These are phyloP conservation scores for Aspergillus japonicus DNA, from an alignment of 2,329 filamentous ascomycete genomes.

Conservation along the genomic window DNA sequence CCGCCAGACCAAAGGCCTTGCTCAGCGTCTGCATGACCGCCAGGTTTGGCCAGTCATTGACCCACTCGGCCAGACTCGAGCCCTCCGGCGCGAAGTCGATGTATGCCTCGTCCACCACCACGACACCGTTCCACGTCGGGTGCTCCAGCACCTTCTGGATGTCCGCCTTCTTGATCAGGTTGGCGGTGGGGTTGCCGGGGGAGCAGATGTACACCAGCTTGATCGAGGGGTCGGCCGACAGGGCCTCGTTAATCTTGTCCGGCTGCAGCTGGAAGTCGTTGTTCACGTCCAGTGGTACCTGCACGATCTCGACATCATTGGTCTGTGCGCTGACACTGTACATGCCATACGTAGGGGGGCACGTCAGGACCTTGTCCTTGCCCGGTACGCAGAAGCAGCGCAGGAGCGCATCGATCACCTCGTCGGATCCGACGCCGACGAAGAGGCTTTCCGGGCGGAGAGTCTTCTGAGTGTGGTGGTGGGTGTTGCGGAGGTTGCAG, in stretches of 20 bases:
- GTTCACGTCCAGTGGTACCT: slow-evolving; percentile 73
- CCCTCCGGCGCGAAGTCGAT: slow-evolving; percentile 84
- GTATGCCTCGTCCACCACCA: slow-evolving; percentile 94
- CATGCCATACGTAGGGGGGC: slow-evolving; percentile 98
- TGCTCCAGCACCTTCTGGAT: slow-evolving; percentile 74
- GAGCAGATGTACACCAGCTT: slow-evolving; percentile 93
- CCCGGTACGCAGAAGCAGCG: slow-evolving; percentile 90
- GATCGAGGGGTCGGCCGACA: slow-evolving; percentile 65
- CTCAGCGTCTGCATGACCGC: slow-evolving; percentile 98
- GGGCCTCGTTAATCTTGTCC: slow-evolving; percentile 62
- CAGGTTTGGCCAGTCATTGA: slow-evolving; percentile 87
- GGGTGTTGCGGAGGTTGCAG: slow-evolving; percentile 79
- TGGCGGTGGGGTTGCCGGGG: slow-evolving; percentile 89
- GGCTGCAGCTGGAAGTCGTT: slow-evolving; percentile 74
- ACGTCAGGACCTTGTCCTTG: slow-evolving; percentile 86
- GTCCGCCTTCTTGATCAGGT: slow-evolving; percentile 71
- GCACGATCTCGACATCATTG: slow-evolving; percentile 84
- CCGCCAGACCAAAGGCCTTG: slow-evolving; percentile 94
- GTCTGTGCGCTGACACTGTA: slow-evolving; percentile 91
- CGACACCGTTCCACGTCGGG: slow-evolving; percentile 90
- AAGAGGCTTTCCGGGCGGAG: slow-evolving; percentile 83
- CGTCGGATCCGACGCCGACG: slow-evolving; percentile 92
- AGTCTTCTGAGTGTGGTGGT: slow-evolving; percentile 70
- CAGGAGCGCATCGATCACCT: slow-evolving; percentile 91
- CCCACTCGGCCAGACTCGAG: slow-evolving; percentile 85